phyloP scores from a whole-genome alignment of 352 stramenopile genomes.

The Thraustochytrium sp. region DNA sequence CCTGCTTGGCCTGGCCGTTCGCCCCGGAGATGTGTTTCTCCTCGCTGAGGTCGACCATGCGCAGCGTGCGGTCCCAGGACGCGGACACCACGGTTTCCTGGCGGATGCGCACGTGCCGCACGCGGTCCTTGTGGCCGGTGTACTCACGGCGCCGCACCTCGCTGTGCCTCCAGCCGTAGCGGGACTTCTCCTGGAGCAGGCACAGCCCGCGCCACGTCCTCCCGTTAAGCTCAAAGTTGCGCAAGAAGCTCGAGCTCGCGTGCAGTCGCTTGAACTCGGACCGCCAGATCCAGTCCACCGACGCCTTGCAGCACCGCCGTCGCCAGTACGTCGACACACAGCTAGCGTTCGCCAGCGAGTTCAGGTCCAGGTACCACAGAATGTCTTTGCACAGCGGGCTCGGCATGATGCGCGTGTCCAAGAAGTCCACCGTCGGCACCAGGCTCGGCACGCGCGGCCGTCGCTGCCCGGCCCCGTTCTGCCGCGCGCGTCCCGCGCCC shows the following conservation, averaged over 20 bases:
- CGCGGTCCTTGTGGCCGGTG: constrained; percentile 38
- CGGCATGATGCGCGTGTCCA: constrained; percentile 3
- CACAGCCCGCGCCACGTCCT: constrained; percentile 23
- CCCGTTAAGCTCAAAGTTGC: neutral
- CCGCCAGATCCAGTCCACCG: constrained; percentile 6
- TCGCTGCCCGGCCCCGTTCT: neutral
- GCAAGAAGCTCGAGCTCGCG: neutral
- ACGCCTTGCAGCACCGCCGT: neutral
- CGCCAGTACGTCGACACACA: constrained; percentile 2
- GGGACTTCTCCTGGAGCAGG: neutral
- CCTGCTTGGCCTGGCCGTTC: neutral
- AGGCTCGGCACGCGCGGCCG: neutral
- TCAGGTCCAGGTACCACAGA: neutral
- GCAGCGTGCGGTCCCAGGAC: constrained; percentile 38
- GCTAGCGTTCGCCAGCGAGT: neutral
- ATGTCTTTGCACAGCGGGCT: neutral
- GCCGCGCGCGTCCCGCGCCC: neutral
- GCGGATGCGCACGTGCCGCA: constrained; percentile 40
- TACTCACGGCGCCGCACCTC: neutral
- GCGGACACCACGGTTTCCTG: constrained; percentile 21
- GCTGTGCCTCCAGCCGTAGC: neutral
- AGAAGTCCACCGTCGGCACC: constrained; percentile 6
- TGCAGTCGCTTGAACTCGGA: constrained; percentile 1
- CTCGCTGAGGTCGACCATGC: constrained; percentile 36
- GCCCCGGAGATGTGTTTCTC: neutral